phyloP scores from a whole-genome alignment of 2,329 filamentous ascomycete species.

The Apiospora koreana region DNA sequence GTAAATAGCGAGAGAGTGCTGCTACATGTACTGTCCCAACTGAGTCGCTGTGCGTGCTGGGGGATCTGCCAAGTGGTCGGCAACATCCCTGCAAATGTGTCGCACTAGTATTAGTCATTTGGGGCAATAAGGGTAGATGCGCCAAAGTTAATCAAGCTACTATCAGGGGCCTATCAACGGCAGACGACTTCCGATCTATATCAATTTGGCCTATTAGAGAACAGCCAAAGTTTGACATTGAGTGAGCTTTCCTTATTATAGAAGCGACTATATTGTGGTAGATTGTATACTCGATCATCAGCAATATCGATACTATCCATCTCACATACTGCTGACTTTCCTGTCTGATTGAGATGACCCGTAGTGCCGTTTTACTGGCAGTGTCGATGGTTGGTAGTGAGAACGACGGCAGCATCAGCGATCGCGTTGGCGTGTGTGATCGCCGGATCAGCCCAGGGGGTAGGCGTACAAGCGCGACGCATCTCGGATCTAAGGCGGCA shows the following conservation, averaged over 20 bases:
- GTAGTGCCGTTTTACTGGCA: neutral
- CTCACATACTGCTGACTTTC: neutral
- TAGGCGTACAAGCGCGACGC: neutral
- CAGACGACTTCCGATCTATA: neutral
- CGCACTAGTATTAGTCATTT: neutral
- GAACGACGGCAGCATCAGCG: neutral
- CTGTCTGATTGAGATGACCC: neutral
- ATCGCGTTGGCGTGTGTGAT: conserved; percentile 4
- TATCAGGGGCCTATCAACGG: neutral
- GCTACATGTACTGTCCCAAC: neutral
- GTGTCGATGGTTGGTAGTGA: neutral
- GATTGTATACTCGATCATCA: neutral
- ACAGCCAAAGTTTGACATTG: neutral
- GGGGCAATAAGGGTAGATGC: neutral
- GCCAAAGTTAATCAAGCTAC: neutral
- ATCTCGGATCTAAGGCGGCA: neutral
- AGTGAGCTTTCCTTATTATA: neutral
- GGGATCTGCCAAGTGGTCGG: neutral
- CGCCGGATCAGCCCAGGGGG: neutral
- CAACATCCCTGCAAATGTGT: neutral
- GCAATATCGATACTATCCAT: too few relatives aligned
- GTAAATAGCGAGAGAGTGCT: neutral
- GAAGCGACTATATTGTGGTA: neutral
- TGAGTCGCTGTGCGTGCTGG: neutral
- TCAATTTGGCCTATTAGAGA: neutral